Base-by-base conservation (phyloP, 169 alveolate genomes). In the Amoebophrya sp. region DNA sequence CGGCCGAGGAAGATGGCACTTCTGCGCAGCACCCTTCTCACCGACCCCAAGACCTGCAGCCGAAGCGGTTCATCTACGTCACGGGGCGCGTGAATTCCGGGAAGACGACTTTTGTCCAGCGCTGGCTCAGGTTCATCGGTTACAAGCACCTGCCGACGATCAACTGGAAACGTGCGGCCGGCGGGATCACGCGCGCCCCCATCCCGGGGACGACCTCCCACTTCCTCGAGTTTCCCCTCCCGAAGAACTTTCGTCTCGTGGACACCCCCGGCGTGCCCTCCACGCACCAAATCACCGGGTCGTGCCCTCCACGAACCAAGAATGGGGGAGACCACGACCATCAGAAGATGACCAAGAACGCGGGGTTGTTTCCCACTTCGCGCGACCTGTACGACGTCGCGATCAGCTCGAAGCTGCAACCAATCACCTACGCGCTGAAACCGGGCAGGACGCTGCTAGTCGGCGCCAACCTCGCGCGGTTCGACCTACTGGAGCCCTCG, bases 21-120 rank as follows among this genome's bases (percentile, higher is more conserved):
- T n/a, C n/a, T n/a, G n/a, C n/a, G n/a, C n/a, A n/a, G n/a, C n/a
- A n/a, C n/a, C n/a, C n/a, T n/a, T n/a, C n/a, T n/a, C n/a, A n/a
- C n/a, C n/a, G n/a, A n/a, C n/a, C n/a, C n/a, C n/a, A n/a, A n/a
- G n/a, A n/a, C n/a, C n/a, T n/a, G n/a, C n/a, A 94, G 31, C 88
- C 93, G 48, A 94, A 95, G 0, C 90, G 94, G 69, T 92, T 90
- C 89, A 95, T 94, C 41, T 95, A 95, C 91, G 94, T 95, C n/a
- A 96, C 94, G 41, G 97, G 97, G 0, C 93, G 96, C 45, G 96
- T 95, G 31, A 95, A 95, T 91, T 95, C 92, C 29, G 97, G 97
- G 5, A 95, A 95, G 91, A 94, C 96, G 4, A 92, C 97, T 0
- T 94, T 95, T 70, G 93, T 95, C 41, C 93, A 95, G 91, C 93